phyloP scores from a whole-genome alignment of 306 rosid species.

The Cucurbita ficifolia region DNA sequence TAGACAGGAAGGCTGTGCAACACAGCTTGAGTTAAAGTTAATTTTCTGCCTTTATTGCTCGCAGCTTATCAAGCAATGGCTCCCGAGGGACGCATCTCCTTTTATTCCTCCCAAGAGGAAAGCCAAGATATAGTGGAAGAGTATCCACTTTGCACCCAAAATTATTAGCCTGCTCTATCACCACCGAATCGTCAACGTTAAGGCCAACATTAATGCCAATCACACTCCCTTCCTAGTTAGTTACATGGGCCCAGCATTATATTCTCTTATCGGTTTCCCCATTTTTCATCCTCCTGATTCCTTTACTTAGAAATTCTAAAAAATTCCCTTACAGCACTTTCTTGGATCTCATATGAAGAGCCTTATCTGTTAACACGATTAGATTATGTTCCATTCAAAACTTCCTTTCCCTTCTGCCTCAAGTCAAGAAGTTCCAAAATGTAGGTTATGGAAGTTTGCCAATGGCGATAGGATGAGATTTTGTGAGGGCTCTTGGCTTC shows the following conservation, averaged over 20 bases:
- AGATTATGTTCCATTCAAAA: background rate
- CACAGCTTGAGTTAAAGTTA: background rate
- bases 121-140: background rate
- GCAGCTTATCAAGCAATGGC: background rate
- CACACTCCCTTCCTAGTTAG: background rate
- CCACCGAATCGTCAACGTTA: background rate
- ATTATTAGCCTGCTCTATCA: background rate
- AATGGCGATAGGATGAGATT: background rate
- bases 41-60: background rate
- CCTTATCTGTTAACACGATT: background rate
- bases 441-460: background rate
- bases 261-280: background rate
- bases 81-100: background rate
- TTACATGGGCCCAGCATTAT: background rate
- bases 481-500: background rate
- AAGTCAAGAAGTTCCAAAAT: background rate
- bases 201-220: background rate
- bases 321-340: background rate
- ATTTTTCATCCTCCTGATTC: background rate
- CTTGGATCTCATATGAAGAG: background rate
- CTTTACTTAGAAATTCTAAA: background rate
- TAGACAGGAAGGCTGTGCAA: background rate
- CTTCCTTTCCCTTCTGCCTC: background rate
- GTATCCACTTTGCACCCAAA: background rate
- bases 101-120: background rate